Base-by-base conservation (phyloP, 768 basidiomycete genomes). In the Kwoniella sp. region DNA sequence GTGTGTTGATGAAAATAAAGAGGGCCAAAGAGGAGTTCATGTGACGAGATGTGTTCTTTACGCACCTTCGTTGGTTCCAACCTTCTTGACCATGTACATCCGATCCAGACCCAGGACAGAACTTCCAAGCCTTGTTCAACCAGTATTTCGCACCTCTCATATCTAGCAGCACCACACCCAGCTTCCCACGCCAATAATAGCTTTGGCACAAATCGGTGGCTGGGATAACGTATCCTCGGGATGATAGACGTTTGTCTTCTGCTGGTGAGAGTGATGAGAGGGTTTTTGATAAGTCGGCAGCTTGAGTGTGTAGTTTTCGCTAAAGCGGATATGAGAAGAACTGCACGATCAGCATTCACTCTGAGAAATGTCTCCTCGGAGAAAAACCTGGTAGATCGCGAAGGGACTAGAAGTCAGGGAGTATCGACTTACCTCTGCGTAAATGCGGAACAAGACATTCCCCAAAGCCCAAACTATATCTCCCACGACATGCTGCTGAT, bases 161-260 rank as follows among this genome's bases (percentile, higher is more conserved):
- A 55, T 73, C 70, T 8, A 76, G 59, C 19, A 76, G 47, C 10
- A 72, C 62, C 29, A 76, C 64, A 2, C 61, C 58, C 8, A 73
- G 50, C 50, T 64, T 60, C 22, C 74, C 74, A 19, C 74, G 54
- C 74, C 74, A 76, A 51, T 76, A 76, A 47, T 73, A 73, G 50
- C 64, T 70, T 59, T 76, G 67, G 44, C 72, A 73, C 2, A 76
- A 52, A 19, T 71, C 70, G 4, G 74, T 67, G 8, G 59, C 59
- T 10, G 53, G 60, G 19, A 71, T 37, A 27, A 55, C 13, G 3
- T 58, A 26, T 1, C 63, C 67, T 53, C 74, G 44, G 1, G 70
- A 49, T 6, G 59, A 36, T 2, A 76, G 40, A 2, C 74, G 63
- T 47, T 64, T 72, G 10, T 72, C 64, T 40, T 76, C 74, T 2